phyloP scores from a whole-genome alignment of 306 rosid genomes.

The Styphnolobium japonicum region DNA sequence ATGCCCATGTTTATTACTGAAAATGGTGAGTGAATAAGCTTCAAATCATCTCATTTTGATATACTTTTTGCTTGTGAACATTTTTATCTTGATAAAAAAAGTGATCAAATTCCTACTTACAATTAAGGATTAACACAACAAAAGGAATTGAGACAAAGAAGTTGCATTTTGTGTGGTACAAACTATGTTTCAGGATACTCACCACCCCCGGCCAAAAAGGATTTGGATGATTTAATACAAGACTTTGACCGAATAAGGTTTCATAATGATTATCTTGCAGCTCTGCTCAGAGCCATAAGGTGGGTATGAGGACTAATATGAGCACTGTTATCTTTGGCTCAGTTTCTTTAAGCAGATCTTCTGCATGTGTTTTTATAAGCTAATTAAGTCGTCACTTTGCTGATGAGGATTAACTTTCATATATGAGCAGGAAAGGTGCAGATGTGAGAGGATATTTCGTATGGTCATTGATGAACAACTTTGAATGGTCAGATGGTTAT shows the following conservation, averaged over 20 bases:
- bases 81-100: not conserved
- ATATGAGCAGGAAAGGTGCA: constrained; percentile 37
- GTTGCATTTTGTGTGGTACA: not conserved
- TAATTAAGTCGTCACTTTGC: not conserved
- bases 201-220: not conserved
- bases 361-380: not conserved
- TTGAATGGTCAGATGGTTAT: constrained; percentile 39
- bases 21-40: constrained; percentile 34
- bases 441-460: constrained; percentile 45
- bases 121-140: not conserved
- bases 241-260: constrained; percentile 31
- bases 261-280: constrained; percentile 34
- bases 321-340: not conserved
- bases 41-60: not conserved
- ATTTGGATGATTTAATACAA: constrained; percentile 21
- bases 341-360: not conserved
- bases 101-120: no score
- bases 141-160: not conserved
- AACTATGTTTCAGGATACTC: constrained; percentile 26
- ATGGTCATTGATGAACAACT: constrained; percentile 42
- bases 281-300: constrained; percentile 38
- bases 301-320: not conserved
- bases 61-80: not conserved
- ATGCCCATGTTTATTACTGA: constrained; percentile 46
- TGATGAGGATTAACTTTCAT: not conserved